Evolutionary conservation across 108 stramenopile species (phyloP).

Genomic region (Conticribra guillardii): DNA sequence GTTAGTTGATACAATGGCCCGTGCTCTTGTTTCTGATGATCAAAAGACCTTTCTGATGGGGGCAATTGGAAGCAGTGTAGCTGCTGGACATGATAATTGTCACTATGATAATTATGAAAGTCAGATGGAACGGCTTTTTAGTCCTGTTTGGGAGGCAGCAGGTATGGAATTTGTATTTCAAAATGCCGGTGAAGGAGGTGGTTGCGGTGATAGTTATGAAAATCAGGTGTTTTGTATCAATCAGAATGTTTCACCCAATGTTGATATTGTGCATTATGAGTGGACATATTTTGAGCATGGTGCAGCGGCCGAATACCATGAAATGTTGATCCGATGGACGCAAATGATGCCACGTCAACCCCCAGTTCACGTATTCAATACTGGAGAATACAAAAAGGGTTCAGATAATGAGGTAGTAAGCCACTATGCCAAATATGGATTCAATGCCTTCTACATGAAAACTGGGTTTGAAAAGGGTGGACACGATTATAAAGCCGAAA

Average conservation of each 20-base stretch:
- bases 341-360: conserved; percentile 55
- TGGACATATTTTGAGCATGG: conserved; percentile 61
- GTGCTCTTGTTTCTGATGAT: conserved; percentile 43
- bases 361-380: conserved; percentile 43
- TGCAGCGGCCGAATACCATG: conserved; percentile 23
- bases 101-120: conserved; percentile 47
- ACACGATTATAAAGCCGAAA: conserved; percentile 44
- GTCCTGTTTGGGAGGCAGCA: conserved; percentile 49
- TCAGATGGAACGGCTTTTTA: conserved; percentile 49
- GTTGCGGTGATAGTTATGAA: conserved; percentile 43
- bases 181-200: conserved; percentile 58
- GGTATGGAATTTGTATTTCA: conserved; percentile 58
- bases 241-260: conserved; percentile 44
- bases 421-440: conserved; percentile 45
- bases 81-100: conserved; percentile 60
- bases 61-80: conserved; percentile 46
- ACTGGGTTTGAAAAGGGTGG: conserved; percentile 40
- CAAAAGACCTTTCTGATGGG: conserved; percentile 46
- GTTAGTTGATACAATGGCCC: conserved; percentile 38
- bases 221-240: conserved; percentile 57
- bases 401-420: conserved; percentile 13
- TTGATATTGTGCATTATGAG: conserved; percentile 51
- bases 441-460: conserved; percentile 37
- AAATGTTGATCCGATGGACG: conserved; percentile 38
- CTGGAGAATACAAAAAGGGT: conserved; percentile 6